Conservation (phyloP, 495 filamentous ascomycete genomes). For the Beverwykella pulmonaria region DNA sequence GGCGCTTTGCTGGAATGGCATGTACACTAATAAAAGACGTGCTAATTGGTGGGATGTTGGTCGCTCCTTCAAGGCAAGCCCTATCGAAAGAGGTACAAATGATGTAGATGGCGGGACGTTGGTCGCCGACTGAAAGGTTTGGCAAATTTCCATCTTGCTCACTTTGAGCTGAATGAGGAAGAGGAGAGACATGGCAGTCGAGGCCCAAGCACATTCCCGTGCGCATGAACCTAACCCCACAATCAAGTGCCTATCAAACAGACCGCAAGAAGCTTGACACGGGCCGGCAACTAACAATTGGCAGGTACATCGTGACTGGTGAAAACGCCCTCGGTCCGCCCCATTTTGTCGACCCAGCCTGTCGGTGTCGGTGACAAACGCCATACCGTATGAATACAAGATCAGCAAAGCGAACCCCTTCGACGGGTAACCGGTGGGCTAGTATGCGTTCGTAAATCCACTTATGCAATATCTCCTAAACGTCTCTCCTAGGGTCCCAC, state of each 20-base stretch:
- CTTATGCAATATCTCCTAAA: neutral
- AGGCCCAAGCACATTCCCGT: neutral
- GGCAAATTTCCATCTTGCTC: neutral
- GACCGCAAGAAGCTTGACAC: neutral
- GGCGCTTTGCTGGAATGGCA: neutral
- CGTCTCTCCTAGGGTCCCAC: neutral
- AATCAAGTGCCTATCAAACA: neutral
- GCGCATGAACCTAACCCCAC: neutral
- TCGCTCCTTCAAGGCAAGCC: neutral
- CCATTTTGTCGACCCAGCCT: neutral
- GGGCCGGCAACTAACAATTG: neutral
- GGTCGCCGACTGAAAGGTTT: neutral
- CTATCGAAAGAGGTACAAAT: neutral
- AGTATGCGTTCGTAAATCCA: neutral
- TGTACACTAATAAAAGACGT: neutral
- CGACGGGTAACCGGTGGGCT: neutral
- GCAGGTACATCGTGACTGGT: neutral
- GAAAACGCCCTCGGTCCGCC: neutral
- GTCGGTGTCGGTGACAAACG: neutral
- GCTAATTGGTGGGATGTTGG: neutral
- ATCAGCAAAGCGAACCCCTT: neutral
- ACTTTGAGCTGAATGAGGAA: neutral
- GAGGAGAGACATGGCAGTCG: neutral
- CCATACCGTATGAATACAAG: neutral
- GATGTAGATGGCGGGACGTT: neutral